A percentile compares a stretch with the other conserved stretches of the same genome.
phyloP scores from a whole-genome alignment of 306 rosid genomes.

The Alnus glutinosa region DNA sequence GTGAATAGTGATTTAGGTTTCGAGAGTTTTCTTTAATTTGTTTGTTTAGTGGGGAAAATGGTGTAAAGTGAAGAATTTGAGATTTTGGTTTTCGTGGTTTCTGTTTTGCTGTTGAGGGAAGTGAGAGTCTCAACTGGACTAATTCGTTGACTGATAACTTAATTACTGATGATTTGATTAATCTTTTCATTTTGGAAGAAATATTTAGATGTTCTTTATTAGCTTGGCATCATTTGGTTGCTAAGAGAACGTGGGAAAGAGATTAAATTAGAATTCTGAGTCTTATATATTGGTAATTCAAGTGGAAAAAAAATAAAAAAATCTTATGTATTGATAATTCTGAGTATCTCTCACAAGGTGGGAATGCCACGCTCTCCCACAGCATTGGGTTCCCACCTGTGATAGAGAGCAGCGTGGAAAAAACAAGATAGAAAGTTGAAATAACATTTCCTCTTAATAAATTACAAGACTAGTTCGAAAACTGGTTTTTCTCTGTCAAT shows the following conservation, averaged over 20 bases:
- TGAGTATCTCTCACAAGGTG: not conserved
- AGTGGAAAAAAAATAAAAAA: no score
- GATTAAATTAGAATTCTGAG: not conserved
- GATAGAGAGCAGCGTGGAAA: no score
- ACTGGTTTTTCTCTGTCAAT: no score
- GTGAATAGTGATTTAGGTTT: slow-evolving; percentile 13
- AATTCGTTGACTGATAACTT: not conserved
- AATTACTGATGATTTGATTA: not conserved
- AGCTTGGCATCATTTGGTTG: not conserved
- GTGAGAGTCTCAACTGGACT: not conserved
- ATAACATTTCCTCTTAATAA: no score
- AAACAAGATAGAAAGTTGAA: no score
- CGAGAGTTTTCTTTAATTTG: not conserved
- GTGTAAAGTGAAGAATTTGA: not conserved
- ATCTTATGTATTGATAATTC: not conserved
- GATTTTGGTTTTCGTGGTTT: slow-evolving; percentile 7
- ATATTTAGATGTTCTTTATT: not conserved
- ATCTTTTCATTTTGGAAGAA: not conserved
- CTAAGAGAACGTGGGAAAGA: not conserved
- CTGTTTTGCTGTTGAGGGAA: slow-evolving; percentile 15
- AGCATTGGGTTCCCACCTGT: no score
- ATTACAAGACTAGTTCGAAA: no score
- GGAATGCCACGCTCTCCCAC: not conserved
- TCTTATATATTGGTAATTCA: not conserved
- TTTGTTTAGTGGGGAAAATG: slow-evolving; percentile 22